Base-by-base conservation (phyloP, 495 filamentous ascomycete species). In the Sporormia fimetaria region DNA sequence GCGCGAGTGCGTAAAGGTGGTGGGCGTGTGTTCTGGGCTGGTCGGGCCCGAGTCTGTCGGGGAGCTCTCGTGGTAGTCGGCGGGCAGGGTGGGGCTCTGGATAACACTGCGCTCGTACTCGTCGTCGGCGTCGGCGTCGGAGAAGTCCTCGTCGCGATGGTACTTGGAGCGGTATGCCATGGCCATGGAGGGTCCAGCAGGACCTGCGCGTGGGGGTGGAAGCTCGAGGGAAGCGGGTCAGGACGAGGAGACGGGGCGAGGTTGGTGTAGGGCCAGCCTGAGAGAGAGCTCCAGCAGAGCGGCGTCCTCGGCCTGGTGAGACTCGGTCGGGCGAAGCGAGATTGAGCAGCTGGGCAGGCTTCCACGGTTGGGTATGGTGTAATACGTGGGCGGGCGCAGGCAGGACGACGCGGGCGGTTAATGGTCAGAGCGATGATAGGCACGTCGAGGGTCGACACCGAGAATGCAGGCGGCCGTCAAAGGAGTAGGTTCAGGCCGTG, bases 91-190 rank as follows among this genome's bases (percentile, higher is more conserved):
- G 18, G 84, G 83, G 0, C 82, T 87, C 40, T 74, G 77, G 49
- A 81, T 74, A 21, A 85, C 68, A 51, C 79, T 83, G 49, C 83
- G 71, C 65, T 93, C 86, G 59, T 88, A 92, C 69, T 94, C 87
- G 60, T 93, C 87, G 60, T 94, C 87, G 57, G 85, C 87, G 57
- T 94, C 87, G 37, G 80, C 85, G 59, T 94, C 86, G 54, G n/a
- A n/a, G n/a, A n/a, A n/a, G n/a, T n/a, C n/a, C n/a, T n/a, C n/a
- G n/a, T n/a, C n/a, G n/a, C 81, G 79, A 58, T 93, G 70, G 45
- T 77, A 75, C 11, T 63, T 64, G 18, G 71, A 62, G 34, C 65
- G 67, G 51, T 71, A 69, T 22, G 68, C 64, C 67, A 72, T 71
- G 23, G 27, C 38, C 36, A 17, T 16, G 22, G 28, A 24, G 7